Evolutionary conservation across 257 asterid genomes (phyloP), one percentile per base, ranked within the genome.

Genomic region (Craterostigma plantagineum): DNA sequence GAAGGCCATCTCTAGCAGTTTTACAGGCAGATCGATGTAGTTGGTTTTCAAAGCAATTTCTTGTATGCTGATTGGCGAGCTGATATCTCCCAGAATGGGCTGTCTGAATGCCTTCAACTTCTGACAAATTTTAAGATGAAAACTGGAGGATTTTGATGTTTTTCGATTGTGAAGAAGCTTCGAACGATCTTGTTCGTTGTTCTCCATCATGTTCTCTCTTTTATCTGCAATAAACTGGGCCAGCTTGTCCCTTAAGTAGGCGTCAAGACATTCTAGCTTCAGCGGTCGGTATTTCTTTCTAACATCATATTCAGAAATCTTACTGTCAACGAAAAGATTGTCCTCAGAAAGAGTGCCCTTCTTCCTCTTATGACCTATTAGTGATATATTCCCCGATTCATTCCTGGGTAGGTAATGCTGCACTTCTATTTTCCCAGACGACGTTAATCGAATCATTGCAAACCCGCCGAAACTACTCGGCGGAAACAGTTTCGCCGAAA

Each of bases 391-490:
- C 36, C 59, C 63, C 9, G 63, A 35, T 42, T 69, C 66, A 79
- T 73, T 56, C 16, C 48, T 61, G 6, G 86, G 81, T 34, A 15
- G 30, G 58, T 75, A 86, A 63, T 54, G 65, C 61, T 73, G 81
- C 18, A 71, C 69, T 55, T 81, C 94, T 49, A 86, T 63, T 61
- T 66, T 81, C 59, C 97, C 94, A 0, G 76, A 69, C 35, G 93
- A 71, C 58, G 76, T 67, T 55, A 78, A 39, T 47, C 84, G 63
- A 33, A 86, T 59, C 11, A 86, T 51, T 8, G 45, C 45, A 58
- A 86, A 78, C 34, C 84, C 81, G 54, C 68, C 87, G 49, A 50
- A 53, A 36, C 50, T 52, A 42, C 57, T 52, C 44, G 63, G 14
- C n/a, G 68, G 54, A 43, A 61, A 49, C 52, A 64, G 35, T 48